Evolutionary conservation across 1,284 basidiomycete species (phyloP).

Genomic region (Austropuccinia psidii): DNA sequence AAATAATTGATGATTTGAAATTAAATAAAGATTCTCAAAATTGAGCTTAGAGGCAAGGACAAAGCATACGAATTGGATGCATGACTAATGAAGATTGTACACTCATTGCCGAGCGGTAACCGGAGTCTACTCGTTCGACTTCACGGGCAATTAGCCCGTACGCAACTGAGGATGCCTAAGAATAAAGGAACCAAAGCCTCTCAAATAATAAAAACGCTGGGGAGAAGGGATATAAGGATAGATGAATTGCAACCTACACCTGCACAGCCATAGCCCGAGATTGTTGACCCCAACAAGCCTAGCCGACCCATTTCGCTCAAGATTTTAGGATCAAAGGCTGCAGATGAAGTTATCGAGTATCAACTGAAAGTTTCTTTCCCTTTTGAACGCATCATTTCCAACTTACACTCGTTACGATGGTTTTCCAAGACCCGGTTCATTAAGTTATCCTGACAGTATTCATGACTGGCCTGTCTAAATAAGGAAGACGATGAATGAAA

Average conservation of each 20-base stretch:
- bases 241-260: slow-evolving; percentile 57
- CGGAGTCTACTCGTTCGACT: slow-evolving; percentile 89
- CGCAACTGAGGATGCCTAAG: slow-evolving; percentile 50
- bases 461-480: slow-evolving; percentile 66
- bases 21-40: background rate
- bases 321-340: slow-evolving; percentile 70
- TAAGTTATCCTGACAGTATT: slow-evolving; percentile 80
- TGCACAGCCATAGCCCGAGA: slow-evolving; percentile 87
- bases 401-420: slow-evolving; percentile 73
- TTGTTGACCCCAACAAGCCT: slow-evolving; percentile 83
- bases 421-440: slow-evolving; percentile 74
- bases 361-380: background rate
- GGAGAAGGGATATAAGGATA: background rate
- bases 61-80: slow-evolving; percentile 66
- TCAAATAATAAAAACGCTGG: too few species aligned
- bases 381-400: background rate
- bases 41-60: background rate
- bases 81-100: slow-evolving; percentile 97
- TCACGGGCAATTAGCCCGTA: slow-evolving; percentile 91
- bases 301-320: slow-evolving; percentile 87
- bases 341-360: background rate
- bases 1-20: background rate
- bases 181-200: background rate
- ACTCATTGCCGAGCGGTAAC: slow-evolving; percentile 89
- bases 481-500: background rate